These are phyloP conservation scores for Vachellia pachyceras DNA, from an alignment of 306 rosid species.

Conservation along the genomic window DNA sequence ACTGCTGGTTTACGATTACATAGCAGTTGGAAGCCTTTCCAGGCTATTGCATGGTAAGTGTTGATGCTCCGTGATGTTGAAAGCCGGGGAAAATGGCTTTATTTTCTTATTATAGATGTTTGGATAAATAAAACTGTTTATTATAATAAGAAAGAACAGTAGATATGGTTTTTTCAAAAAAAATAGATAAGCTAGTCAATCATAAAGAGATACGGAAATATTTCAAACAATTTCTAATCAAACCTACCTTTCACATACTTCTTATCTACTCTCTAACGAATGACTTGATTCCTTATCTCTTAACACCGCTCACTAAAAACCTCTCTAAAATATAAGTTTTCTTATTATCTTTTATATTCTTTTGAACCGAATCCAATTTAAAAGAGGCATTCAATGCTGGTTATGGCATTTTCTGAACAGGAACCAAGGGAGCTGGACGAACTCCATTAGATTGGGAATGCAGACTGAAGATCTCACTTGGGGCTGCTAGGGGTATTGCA, in stretches of 20 bases:
- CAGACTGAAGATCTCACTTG: conserved; percentile 74
- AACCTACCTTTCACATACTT: background rate
- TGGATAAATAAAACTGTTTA: background rate
- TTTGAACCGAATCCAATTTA: background rate
- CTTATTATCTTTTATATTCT: background rate
- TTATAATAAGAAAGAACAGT: background rate
- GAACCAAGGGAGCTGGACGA: conserved; percentile 64
- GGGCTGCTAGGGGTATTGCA: conserved; percentile 82
- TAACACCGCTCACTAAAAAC: background rate
- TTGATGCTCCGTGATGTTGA: background rate
- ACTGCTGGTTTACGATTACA: conserved; percentile 68
- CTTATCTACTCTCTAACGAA: background rate
- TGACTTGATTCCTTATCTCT: background rate
- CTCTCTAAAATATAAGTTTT: background rate
- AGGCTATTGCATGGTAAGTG: conserved; percentile 72
- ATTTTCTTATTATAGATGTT: background rate
- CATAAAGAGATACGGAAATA: background rate
- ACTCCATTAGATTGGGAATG: conserved; percentile 81
- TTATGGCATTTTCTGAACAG: conserved; percentile 49
- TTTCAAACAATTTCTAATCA: background rate
- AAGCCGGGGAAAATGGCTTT: background rate
- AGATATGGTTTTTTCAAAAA: background rate
- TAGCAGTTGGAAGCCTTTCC: conserved; percentile 59
- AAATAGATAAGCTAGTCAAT: background rate
- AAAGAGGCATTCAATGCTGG: conserved; percentile 1